Percentiles rank a stretch among this genome's conserved stretches.
These are phyloP conservation scores for Clarireedia homoeocarpa DNA, from an alignment of 2,329 filamentous ascomycete genomes.

Conservation along the genomic window DNA sequence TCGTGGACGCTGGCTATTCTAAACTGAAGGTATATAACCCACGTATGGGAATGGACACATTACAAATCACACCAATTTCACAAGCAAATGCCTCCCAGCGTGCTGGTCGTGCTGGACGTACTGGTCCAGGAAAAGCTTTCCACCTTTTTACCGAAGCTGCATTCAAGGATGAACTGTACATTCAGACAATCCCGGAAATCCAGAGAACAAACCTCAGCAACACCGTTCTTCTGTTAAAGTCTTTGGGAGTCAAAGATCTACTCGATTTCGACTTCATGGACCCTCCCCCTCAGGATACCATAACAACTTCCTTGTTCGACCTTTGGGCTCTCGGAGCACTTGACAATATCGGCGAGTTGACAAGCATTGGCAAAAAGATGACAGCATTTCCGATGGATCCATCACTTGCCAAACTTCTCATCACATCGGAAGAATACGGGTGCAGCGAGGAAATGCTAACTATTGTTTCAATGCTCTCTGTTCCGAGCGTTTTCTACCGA, in stretches of 20 bases:
- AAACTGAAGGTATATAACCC: slow-evolving; percentile 99
- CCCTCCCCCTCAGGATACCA: slow-evolving; percentile 93
- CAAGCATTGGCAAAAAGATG: slow-evolving; percentile 81
- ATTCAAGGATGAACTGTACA: slow-evolving; percentile 91
- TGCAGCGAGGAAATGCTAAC: slow-evolving; percentile 98
- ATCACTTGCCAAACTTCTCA: slow-evolving; percentile 86
- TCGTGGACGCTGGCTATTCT: slow-evolving; percentile 91
- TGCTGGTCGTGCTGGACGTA: slow-evolving; percentile 87
- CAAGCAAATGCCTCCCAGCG: slow-evolving; percentile 93
- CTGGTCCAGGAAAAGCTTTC: slow-evolving; percentile 91
- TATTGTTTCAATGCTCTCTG: slow-evolving; percentile 95
- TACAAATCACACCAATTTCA: slow-evolving; percentile 95
- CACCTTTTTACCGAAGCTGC: slow-evolving; percentile 90
- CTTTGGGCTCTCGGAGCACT: slow-evolving; percentile 92
- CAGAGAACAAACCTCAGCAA: slow-evolving; percentile 94
- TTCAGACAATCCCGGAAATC: slow-evolving; percentile 95
- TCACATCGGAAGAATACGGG: slow-evolving; percentile 80
- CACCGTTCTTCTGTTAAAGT: slow-evolving; percentile 89
- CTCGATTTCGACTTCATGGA: slow-evolving; percentile 99
- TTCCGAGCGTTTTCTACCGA: slow-evolving; percentile 93
- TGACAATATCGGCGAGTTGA: slow-evolving; percentile 89
- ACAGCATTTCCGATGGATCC: slow-evolving; percentile 98
- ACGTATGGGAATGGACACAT: slow-evolving; percentile 97
- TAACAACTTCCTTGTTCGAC: slow-evolving; percentile 94
- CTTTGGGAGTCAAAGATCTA: slow-evolving; percentile 85